Evolutionary conservation across 2,329 filamentous ascomycete species (phyloP), one percentile per base, ranked within the genome.

Genomic region (Pestalotiopsis sp.): DNA sequence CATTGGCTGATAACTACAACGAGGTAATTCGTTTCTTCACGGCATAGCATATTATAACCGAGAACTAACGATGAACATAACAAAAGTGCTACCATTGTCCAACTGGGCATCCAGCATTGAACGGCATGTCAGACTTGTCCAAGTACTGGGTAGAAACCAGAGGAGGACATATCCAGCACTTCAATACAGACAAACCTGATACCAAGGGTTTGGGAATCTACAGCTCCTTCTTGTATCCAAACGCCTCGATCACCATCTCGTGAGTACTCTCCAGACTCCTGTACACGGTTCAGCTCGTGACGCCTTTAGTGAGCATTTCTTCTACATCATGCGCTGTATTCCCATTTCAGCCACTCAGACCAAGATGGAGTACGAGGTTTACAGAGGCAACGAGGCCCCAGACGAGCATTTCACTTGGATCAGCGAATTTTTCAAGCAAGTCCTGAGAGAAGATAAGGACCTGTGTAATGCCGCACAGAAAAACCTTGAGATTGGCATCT

Each of bases 361-460:
- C 1, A 79, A 80, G 44, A 89, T 91, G 85, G 81, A 82, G 67
- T 90, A 91, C 76, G 86, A 91, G 74, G 84, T 91, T 64, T 91
- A 84, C 81, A 82, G 86, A 68, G 86, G 90, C 81, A 88, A 86
- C 74, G 78, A 86, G 73, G 84, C 87, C 3, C 82, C 81, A 14
- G 85, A 89, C 11, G 84, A 85, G 30, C 84, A 88, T 68, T 90
- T 90, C 74, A 77, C 82, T 14, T 77, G 81, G 65, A 87, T 90
- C 76, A 84, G 82, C 75, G 77, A 85, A 58, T 86, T 90, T 72
- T 91, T 90, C 80, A 88, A 87, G 76, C 85, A 86, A 52, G 84
- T 91, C 76, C 87, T 90, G 85, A 82, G 82, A 1, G 89, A 91
- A 76, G 89, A 91, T 79, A 90, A 90, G 73, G 81, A 84, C 7